Percentiles rank a stretch among this genome's conserved stretches.
Evolutionary conservation across 192 early-diverging fungal genomes (phyloP).

Genomic region (Borealophlyctis nickersoniae): DNA sequence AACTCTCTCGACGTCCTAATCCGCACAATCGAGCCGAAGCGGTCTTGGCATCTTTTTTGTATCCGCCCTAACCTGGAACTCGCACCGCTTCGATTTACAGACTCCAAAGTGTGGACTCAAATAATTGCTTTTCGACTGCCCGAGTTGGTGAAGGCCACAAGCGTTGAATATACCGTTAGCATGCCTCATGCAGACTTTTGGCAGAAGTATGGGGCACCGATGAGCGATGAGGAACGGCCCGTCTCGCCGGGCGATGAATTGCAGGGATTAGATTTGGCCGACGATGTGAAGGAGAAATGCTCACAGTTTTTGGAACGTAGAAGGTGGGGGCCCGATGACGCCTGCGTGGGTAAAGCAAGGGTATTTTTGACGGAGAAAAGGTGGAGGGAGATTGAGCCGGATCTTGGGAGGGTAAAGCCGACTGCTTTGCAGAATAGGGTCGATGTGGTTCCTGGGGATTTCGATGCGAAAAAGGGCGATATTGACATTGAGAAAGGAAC

Average conservation of each 20-base stretch:
- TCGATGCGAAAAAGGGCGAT: constrained; percentile 6
- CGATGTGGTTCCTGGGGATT: neutral
- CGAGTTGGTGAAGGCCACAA: constrained; percentile 61
- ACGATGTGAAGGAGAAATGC: neutral
- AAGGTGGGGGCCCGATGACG: constrained; percentile 2
- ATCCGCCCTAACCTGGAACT: constrained; percentile 66
- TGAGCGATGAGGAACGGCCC: neutral
- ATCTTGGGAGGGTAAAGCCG: neutral
- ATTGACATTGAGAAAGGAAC: constrained; percentile 2
- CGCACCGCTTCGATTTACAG: constrained; percentile 62
- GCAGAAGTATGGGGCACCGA: constrained; percentile 55
- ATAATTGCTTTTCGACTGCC: constrained; percentile 63
- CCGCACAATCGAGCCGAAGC: constrained; percentile 17
- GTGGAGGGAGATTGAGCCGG: neutral
- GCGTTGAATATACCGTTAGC: constrained; percentile 64
- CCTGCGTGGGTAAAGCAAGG: neutral
- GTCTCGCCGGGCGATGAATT: neutral
- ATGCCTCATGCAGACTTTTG: constrained; percentile 71
- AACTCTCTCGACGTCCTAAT: constrained; percentile 25
- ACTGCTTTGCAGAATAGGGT: neutral
- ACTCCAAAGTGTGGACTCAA: constrained; percentile 62
- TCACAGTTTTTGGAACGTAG: neutral
- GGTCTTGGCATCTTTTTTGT: constrained; percentile 27
- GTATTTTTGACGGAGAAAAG: neutral
- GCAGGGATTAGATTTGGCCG: neutral